These are phyloP conservation scores for Coccomyxa sp. DNA, from an alignment of 139 green algal genomes.

Conservation along the genomic window DNA sequence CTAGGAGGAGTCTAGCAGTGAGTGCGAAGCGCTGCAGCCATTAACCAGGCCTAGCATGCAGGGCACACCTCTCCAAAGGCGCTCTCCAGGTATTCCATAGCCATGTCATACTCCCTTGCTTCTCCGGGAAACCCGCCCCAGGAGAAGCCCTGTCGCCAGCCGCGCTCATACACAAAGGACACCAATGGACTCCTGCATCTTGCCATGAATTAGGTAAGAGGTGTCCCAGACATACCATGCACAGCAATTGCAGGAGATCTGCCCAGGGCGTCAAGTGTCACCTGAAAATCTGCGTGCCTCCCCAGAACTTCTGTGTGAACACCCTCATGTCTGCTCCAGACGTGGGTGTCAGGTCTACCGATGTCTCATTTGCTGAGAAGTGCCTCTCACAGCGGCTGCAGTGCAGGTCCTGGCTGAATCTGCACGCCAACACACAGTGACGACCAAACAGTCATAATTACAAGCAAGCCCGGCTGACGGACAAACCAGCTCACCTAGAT, in stretches of 20 bases:
- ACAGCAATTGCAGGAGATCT: not conserved
- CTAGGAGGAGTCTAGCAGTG: no score
- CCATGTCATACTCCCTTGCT: constrained; percentile 69
- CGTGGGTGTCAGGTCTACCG: not conserved
- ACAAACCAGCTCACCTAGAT: not conserved
- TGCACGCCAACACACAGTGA: not conserved
- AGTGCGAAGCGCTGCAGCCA: no score
- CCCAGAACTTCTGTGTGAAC: constrained; percentile 13
- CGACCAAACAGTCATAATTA: not conserved
- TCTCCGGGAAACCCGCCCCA: constrained; percentile 61
- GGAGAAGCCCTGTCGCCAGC: constrained; percentile 88
- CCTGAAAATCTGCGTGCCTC: constrained; percentile 22
- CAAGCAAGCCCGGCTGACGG: no score
- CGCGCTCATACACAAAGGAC: constrained; percentile 88
- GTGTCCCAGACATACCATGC: not conserved
- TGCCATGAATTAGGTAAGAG: not conserved
- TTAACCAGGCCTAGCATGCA: no score
- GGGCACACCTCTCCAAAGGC: constrained; percentile 13
- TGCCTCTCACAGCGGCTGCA: not conserved
- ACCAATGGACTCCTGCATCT: constrained; percentile 70
- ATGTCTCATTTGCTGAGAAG: not conserved
- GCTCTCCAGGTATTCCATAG: constrained; percentile 53
- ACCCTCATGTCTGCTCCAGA: not conserved
- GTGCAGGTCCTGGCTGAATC: not conserved
- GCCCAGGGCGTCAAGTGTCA: not conserved